A percentile compares a stretch with the other conserved stretches of the same genome.
phyloP scores from a whole-genome alignment of 1,139 yeast species.

The Diutina pseudorugosa region DNA sequence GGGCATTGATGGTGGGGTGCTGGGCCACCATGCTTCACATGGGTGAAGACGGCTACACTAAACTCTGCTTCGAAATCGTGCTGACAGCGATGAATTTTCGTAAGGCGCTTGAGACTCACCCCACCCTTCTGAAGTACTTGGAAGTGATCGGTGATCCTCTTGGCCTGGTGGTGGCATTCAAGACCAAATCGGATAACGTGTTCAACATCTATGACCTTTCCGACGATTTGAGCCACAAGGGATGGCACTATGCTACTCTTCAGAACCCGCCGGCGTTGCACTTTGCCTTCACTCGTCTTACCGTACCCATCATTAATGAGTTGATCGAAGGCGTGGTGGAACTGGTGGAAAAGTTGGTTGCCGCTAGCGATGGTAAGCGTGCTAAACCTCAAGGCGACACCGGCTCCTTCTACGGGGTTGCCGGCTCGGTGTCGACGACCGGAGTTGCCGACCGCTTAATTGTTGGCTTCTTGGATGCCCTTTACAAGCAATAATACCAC shows the following conservation, averaged over 20 bases:
- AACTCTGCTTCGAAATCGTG: constrained; percentile 58
- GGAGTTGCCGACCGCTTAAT: constrained; percentile 79
- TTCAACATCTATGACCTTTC: constrained; percentile 67
- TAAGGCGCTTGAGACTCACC: constrained; percentile 30
- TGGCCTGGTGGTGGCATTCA: constrained; percentile 72
- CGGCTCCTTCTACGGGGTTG: constrained; percentile 89
- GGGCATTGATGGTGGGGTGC: constrained; percentile 92
- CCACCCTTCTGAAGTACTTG: constrained; percentile 30
- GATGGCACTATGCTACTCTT: constrained; percentile 85
- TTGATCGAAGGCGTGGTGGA: constrained; percentile 44
- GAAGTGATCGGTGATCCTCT: constrained; percentile 76
- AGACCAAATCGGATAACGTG: constrained; percentile 23
- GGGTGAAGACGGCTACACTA: constrained; percentile 69
- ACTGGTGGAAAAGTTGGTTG: constrained; percentile 24
- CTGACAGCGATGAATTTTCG: constrained; percentile 49
- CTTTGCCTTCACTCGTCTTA: constrained; percentile 70
- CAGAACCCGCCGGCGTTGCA: constrained; percentile 90
- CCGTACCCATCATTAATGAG: constrained; percentile 50
- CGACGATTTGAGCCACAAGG: constrained; percentile 52
- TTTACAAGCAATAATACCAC: constrained; percentile 36
- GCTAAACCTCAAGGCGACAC: constrained; percentile 35
- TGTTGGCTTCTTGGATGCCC: constrained; percentile 66
- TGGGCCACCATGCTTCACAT: constrained; percentile 84
- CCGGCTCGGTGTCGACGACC: constrained; percentile 74
- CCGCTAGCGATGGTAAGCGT: constrained; percentile 8